Conservation (phyloP, 768 basidiomycete species). For the Candolleomyces aberdarensis region DNA sequence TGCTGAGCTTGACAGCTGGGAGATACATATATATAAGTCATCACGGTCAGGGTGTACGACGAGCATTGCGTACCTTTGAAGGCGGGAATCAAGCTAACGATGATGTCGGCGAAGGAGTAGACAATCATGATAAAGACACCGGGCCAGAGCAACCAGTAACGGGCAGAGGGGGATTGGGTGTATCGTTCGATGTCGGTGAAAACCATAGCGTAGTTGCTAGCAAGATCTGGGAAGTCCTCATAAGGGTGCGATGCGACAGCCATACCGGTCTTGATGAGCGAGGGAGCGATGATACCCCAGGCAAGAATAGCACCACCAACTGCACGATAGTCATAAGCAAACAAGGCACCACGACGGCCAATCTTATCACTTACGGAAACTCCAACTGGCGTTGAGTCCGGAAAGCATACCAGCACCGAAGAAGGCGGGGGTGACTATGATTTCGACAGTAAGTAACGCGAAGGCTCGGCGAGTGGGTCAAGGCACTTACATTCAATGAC, state of each 20-base stretch:
- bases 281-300: constrained; percentile 60
- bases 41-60: not conserved
- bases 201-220: constrained; percentile 43
- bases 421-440: constrained; percentile 50
- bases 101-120: constrained; percentile 55
- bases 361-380: constrained; percentile 43
- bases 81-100: constrained; percentile 36
- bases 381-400: constrained; percentile 54
- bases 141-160: constrained; percentile 64
- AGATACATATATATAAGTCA: not conserved
- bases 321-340: constrained; percentile 18
- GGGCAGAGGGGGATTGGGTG: constrained; percentile 44
- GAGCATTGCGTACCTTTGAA: constrained; percentile 19
- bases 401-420: constrained; percentile 58
- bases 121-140: constrained; percentile 61
- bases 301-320: constrained; percentile 53
- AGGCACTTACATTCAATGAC: constrained; percentile 43
- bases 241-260: constrained; percentile 39
- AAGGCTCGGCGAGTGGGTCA: too few species aligned
- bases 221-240: constrained; percentile 36
- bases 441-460: not conserved
- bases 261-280: constrained; percentile 49
- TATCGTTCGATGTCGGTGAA: constrained; percentile 42
- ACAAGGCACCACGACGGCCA: not conserved
- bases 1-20: constrained; percentile 12